phyloP scores from a whole-genome alignment of 2,329 filamentous ascomycete species.

The Aspergillus oerlinghausenensis region DNA sequence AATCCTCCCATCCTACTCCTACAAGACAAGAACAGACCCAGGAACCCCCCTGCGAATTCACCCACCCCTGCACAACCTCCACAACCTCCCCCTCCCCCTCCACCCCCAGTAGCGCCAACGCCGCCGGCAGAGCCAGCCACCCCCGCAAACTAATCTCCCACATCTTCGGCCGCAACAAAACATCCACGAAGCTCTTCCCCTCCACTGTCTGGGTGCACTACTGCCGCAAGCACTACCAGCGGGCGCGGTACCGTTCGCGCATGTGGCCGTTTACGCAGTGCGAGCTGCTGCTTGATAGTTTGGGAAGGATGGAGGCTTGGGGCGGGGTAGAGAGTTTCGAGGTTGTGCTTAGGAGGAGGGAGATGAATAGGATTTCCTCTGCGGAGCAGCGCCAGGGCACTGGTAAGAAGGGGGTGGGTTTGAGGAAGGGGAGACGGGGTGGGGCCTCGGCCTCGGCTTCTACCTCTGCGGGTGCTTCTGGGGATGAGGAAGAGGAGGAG shows the following conservation, averaged over 20 bases:
- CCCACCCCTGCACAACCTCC: slow-evolving; percentile 6
- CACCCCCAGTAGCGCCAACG: slow-evolving; percentile 12
- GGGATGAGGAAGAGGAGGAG: not conserved
- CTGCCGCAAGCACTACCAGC: slow-evolving; percentile 80
- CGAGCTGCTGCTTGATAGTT: slow-evolving; percentile 59
- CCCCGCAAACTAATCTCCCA: slow-evolving; percentile 74
- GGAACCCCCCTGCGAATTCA: slow-evolving; percentile 13
- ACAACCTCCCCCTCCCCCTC: not conserved
- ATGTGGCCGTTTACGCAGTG: slow-evolving; percentile 59
- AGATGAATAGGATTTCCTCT: slow-evolving; percentile 27
- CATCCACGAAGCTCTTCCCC: slow-evolving; percentile 67
- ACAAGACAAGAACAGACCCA: too few species aligned
- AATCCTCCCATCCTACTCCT: not conserved
- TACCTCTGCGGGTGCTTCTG: not conserved
- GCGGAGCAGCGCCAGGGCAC: too few species aligned
- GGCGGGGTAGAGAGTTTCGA: slow-evolving; percentile 57
- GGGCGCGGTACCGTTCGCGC: slow-evolving; percentile 62
- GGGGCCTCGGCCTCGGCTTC: not conserved
- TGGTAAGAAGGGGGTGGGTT: too few species aligned
- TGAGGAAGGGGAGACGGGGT: too few species aligned
- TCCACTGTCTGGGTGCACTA: slow-evolving; percentile 67
- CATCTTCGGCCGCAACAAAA: slow-evolving; percentile 78
- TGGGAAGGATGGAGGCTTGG: slow-evolving; percentile 61
- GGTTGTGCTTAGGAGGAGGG: slow-evolving; percentile 60
- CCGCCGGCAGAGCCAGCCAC: slow-evolving; percentile 39